Evolutionary conservation across 129 eudicot genomes (phyloP), one percentile per base, ranked within the genome.

Genomic region (Erigeron canadensis): DNA sequence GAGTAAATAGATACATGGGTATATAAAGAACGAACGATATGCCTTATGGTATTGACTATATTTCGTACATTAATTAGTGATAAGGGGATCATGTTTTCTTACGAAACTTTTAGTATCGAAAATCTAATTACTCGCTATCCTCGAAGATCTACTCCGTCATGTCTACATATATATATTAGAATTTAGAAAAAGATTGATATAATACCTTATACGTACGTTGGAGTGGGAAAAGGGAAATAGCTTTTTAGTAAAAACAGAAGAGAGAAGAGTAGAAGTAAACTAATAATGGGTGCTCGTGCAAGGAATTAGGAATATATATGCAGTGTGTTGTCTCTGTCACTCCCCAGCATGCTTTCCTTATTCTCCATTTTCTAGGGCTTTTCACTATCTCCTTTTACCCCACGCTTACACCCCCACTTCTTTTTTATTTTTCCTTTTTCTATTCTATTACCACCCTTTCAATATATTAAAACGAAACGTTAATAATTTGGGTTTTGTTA

Each of bases 321-420:
- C 86, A 88, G 81, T 79, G 91, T 83, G 48, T 74, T 11, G 95
- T 88, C 95, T 23, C 73, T 85, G 83, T 88, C 91, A 81, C 19
- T 41, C n/a, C 45, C 72, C 50, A 63, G 85, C 94, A 81, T 78
- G 86, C 91, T 86, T 60, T 65, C 65, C 74, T 45, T 65, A 59
- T 37, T 69, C 55, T 80, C 80, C 78, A 72, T 81, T 73, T 68
- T 84, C 75, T 63, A 71, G 72, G 79, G 85, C 44, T 77, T 77
- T 79, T 73, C 70, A 8, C 73, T 45, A 66, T 48, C 48, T 10
- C 61, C 75, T 75, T 65, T 78, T 74, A 54, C 69, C 72, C 82
- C 76, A 81, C 73, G 67, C 75, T 43, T 66, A 65, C 75, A 17
- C 34, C 78, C 74, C 73, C 79, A 77, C 81, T 66, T 57, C 21